Percentiles rank a stretch among this genome's conserved stretches.
These are phyloP conservation scores for Aaosphaeria pasadenensis DNA, from an alignment of 2,329 filamentous ascomycete genomes.

Conservation along the genomic window DNA sequence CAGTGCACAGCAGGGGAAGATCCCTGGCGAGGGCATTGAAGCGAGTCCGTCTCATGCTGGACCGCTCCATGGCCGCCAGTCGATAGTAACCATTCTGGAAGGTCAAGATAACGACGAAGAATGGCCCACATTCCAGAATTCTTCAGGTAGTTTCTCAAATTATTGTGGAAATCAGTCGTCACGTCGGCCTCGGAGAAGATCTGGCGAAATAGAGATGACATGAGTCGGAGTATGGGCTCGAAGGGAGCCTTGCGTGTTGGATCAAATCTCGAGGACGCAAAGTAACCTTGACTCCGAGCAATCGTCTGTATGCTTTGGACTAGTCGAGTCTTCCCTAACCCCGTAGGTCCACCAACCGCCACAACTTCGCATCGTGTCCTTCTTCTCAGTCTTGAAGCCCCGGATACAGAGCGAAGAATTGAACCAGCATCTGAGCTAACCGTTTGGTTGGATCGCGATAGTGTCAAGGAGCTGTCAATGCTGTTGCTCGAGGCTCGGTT, in stretches of 20 bases:
- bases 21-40: slow-evolving; percentile 11
- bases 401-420: slow-evolving; percentile 24
- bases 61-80: slow-evolving; percentile 19
- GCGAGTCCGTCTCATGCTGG: slow-evolving; percentile 10
- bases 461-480: slow-evolving; percentile 22
- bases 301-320: slow-evolving; percentile 56
- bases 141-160: slow-evolving; percentile 52
- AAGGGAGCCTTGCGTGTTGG: slow-evolving; percentile 58
- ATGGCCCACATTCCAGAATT: slow-evolving; percentile 54
- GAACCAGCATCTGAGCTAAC: slow-evolving; percentile 16
- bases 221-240: slow-evolving; percentile 58
- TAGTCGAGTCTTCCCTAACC: slow-evolving; percentile 60
- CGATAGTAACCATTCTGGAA: slow-evolving; percentile 63
- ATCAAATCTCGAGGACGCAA: slow-evolving; percentile 60
- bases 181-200: slow-evolving; percentile 65
- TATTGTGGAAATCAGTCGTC: slow-evolving; percentile 59
- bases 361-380: slow-evolving; percentile 60
- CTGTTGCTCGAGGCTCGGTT: slow-evolving; percentile 28
- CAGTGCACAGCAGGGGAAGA: slow-evolving; percentile 36
- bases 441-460: slow-evolving; percentile 15
- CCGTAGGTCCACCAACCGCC: slow-evolving; percentile 55
- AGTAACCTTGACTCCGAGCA: slow-evolving; percentile 59
- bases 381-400: slow-evolving; percentile 47
- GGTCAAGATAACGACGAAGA: slow-evolving; percentile 56
- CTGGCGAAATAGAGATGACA: slow-evolving; percentile 61